phyloP scores from a whole-genome alignment of 2,329 filamentous ascomycete species.

The Colletotrichum sp. region DNA sequence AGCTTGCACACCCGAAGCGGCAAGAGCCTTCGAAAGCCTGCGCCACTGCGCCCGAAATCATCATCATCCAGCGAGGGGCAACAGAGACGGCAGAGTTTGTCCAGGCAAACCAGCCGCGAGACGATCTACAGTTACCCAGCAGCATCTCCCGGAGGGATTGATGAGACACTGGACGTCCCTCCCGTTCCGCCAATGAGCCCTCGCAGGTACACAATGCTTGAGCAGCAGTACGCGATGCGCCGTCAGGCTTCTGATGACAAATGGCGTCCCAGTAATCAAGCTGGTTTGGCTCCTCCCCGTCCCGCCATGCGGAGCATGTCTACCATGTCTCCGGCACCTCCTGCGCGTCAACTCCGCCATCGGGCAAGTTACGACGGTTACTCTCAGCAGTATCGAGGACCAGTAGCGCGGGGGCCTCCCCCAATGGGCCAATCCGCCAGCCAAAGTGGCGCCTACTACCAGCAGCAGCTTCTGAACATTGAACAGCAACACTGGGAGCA shows the following conservation, averaged over 20 bases:
- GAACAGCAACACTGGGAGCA: slow-evolving; percentile 30
- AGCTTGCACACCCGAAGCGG: slow-evolving; percentile 47
- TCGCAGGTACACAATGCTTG: background rate
- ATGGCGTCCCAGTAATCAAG: background rate
- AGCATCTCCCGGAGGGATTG: slow-evolving; percentile 18
- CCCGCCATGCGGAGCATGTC: background rate
- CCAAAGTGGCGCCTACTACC: slow-evolving; percentile 16
- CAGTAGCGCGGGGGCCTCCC: background rate
- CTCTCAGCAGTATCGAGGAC: slow-evolving; percentile 24
- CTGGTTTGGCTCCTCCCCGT: background rate
- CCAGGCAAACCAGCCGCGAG: slow-evolving; percentile 25
- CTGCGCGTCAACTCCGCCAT: slow-evolving; percentile 30
- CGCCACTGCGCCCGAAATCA: slow-evolving; percentile 40
- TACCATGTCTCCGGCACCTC: background rate
- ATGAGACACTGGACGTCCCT: slow-evolving; percentile 21
- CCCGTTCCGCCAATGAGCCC: slow-evolving; percentile 29
- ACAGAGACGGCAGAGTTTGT: slow-evolving; percentile 15
- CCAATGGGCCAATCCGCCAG: slow-evolving; percentile 10
- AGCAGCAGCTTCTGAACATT: slow-evolving; percentile 11
- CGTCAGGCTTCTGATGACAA: background rate
- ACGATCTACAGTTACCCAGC: slow-evolving; percentile 23
- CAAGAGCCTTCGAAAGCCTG: slow-evolving; percentile 32
- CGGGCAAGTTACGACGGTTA: slow-evolving; percentile 36
- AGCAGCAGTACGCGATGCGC: slow-evolving; percentile 13
- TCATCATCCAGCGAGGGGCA: slow-evolving; percentile 31